Evolutionary conservation across 23 red algal species (phyloP).

Genomic region (Agarophyton chilense): DNA sequence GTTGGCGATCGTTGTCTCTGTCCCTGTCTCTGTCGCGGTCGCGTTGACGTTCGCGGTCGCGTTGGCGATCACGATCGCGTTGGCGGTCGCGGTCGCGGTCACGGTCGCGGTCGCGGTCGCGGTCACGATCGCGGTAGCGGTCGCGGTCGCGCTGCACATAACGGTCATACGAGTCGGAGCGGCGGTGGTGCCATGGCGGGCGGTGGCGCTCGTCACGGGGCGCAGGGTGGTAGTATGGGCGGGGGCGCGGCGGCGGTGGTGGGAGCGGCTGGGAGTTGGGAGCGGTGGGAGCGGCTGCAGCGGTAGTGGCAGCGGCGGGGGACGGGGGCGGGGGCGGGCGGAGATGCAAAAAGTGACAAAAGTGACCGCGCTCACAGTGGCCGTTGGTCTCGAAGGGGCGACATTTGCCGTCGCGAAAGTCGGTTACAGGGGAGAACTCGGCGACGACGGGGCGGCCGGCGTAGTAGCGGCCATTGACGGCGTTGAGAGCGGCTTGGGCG

Average conservation of each 20-base stretch:
- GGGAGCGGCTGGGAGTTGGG: neutral
- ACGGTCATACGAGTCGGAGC: neutral
- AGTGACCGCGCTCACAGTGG: slow-evolving; percentile 87
- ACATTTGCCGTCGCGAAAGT: slow-evolving; percentile 82
- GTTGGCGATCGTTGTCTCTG: neutral
- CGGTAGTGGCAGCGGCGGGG: no score
- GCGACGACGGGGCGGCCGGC: slow-evolving; percentile 68
- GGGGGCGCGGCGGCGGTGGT: neutral
- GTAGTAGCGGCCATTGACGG: slow-evolving; percentile 75
- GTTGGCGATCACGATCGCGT: neutral
- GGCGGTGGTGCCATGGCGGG: neutral
- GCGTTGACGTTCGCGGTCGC: neutral
- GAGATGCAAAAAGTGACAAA: slow-evolving; percentile 87
- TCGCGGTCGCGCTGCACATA: slow-evolving; percentile 20
- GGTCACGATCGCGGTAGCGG: neutral
- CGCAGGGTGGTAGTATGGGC: neutral
- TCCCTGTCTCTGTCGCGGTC: neutral
- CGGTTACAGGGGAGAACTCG: slow-evolving; percentile 77
- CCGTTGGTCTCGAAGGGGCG: slow-evolving; percentile 71
- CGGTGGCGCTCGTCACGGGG: slow-evolving; percentile 1
- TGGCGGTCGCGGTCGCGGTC: slow-evolving; percentile 23
- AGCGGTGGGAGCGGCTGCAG: neutral
- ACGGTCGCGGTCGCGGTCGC: neutral
- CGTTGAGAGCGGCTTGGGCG: slow-evolving; percentile 65
- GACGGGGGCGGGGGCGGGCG: neutral